Percentiles rank a stretch among this genome's conserved stretches.
phyloP scores from a whole-genome alignment of 345 rosid species.

The Populus alba region DNA sequence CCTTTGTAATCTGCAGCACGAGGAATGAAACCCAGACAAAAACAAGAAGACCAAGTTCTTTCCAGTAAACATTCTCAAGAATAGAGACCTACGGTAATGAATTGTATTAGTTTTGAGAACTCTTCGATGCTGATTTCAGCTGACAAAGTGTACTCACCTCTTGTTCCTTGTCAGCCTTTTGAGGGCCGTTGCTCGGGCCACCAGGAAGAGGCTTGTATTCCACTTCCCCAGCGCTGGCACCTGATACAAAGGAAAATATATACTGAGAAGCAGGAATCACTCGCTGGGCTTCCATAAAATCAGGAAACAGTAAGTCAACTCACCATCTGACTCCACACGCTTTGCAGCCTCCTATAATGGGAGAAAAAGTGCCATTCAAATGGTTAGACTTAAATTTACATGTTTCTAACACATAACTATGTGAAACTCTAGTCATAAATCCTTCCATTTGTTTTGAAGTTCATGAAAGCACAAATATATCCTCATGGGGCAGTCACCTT shows the following conservation, averaged over 20 bases:
- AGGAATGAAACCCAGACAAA: conserved; percentile 75
- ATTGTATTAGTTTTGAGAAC: conserved; percentile 2
- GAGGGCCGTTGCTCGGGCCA: conserved; percentile 35
- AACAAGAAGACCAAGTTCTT: conserved; percentile 75
- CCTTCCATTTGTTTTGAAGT: neutral
- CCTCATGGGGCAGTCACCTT: neutral
- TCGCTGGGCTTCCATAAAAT: neutral
- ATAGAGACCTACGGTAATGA: conserved; percentile 44
- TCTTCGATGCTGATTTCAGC: neutral
- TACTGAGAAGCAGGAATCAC: neutral
- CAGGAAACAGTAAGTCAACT: conserved; percentile 20
- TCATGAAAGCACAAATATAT: neutral
- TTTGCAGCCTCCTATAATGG: conserved; percentile 55
- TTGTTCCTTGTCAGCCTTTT: conserved; percentile 31
- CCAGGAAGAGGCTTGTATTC: conserved; percentile 66
- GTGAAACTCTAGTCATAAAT: neutral
- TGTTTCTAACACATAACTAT: neutral
- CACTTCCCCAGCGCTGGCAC: conserved; percentile 34
- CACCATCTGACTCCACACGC: conserved; percentile 46
- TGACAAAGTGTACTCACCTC: conserved; percentile 21
- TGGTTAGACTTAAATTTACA: neutral
- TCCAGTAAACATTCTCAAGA: conserved; percentile 70
- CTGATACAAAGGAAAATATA: conserved; percentile 26
- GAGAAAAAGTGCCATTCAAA: neutral
- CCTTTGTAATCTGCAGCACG: conserved; percentile 68